Conservation (phyloP, 441 rosid species). For the Populus hybrid region DNA sequence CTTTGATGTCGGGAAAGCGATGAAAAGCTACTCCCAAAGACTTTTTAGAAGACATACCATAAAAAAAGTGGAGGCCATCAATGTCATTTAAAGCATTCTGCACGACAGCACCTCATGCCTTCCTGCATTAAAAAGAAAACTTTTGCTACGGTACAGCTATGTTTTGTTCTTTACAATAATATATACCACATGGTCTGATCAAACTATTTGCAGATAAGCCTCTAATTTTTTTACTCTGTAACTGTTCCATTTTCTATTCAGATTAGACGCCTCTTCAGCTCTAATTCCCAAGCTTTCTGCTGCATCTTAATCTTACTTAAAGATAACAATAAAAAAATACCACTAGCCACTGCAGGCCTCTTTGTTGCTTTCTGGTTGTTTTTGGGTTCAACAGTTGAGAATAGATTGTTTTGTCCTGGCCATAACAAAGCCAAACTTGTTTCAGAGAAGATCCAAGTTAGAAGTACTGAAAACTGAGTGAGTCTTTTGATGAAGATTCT, state of each 20-base stretch:
- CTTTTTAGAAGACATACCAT: constrained; percentile 13
- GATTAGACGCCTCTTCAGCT: constrained; percentile 19
- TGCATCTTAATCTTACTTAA: constrained; percentile 11
- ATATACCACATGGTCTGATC: constrained; percentile 9
- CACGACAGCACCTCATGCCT: constrained; percentile 32
- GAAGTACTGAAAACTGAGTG: constrained; percentile 19
- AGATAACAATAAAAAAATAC: constrained; percentile 27
- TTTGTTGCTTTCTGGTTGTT: constrained; percentile 18
- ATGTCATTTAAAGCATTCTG: constrained; percentile 15
- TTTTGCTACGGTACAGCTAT: constrained; percentile 14
- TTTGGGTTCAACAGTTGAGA: constrained; percentile 15
- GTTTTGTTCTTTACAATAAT: constrained; percentile 16
- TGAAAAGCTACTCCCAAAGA: background rate
- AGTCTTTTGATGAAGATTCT: constrained; percentile 29
- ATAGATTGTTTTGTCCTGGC: constrained; percentile 20
- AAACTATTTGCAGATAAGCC: background rate
- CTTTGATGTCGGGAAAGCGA: no score
- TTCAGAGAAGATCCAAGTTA: constrained; percentile 15
- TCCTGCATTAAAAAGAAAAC: constrained; percentile 47
- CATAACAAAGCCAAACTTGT: constrained; percentile 18
- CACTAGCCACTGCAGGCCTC: constrained; percentile 37
- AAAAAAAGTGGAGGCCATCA: constrained; percentile 24
- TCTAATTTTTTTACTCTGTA: constrained; percentile 16
- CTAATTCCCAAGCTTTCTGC: constrained; percentile 3
- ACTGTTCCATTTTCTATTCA: constrained; percentile 14